phyloP scores from a whole-genome alignment of 164 flowering plant species.

The Vitis cinerea region DNA sequence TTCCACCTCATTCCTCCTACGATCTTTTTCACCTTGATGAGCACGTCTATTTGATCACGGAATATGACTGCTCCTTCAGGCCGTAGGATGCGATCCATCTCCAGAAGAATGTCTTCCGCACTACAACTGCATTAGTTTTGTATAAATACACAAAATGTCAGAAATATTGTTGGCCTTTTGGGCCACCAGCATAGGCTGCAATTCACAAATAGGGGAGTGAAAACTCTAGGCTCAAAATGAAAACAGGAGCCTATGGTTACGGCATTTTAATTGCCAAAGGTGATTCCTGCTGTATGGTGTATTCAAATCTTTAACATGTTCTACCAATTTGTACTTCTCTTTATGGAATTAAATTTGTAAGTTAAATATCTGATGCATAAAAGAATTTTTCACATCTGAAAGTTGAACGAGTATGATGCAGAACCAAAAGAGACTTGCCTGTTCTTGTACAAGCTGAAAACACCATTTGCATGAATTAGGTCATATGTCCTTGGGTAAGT shows the following conservation, averaged over 20 bases:
- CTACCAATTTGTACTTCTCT: background rate
- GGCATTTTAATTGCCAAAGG: background rate
- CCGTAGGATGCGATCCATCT: slow-evolving; percentile 53
- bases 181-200: background rate
- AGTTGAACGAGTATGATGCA: background rate
- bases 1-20: slow-evolving; percentile 49
- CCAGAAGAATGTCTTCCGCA: slow-evolving; percentile 47
- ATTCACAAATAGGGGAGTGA: background rate
- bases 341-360: background rate
- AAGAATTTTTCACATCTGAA: no score
- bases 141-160: background rate
- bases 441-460: slow-evolving; percentile 46
- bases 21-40: slow-evolving; percentile 40
- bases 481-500: slow-evolving; percentile 58
- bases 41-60: slow-evolving; percentile 38
- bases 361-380: background rate
- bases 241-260: no score
- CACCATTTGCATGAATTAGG: slow-evolving; percentile 48
- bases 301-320: background rate
- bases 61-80: slow-evolving; percentile 58
- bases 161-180: background rate
- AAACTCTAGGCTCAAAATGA: background rate
- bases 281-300: background rate
- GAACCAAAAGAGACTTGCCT: slow-evolving; percentile 30
- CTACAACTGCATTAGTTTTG: slow-evolving; percentile 32